These are phyloP conservation scores for Solanum megistacrolobum DNA, from an alignment of 257 asterid species.

Conservation along the genomic window DNA sequence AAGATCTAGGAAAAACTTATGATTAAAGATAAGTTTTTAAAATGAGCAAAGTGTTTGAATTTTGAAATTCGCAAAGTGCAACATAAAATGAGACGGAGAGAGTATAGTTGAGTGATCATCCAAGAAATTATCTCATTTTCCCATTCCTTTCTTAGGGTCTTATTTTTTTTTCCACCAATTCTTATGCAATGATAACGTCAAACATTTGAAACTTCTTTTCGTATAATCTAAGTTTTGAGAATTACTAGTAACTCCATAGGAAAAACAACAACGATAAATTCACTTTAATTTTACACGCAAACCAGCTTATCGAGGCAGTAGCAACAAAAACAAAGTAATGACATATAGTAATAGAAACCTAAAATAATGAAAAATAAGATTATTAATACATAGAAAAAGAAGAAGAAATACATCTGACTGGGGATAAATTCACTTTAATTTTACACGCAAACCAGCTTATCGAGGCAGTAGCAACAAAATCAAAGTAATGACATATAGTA, in stretches of 20 bases:
- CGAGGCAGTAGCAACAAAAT: not conserved
- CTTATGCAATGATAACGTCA: not conserved
- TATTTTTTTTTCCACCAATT: not conserved
- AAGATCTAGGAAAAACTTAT: too few species aligned
- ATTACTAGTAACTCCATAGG: not conserved
- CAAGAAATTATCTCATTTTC: not conserved
- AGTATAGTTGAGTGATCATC: not conserved
- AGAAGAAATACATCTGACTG: too few species aligned
- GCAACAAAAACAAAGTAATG: not conserved
- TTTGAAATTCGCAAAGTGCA: too few species aligned
- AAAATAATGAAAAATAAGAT: not conserved
- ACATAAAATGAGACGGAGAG: too few species aligned
- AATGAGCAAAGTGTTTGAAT: too few species aligned
- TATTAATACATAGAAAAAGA: not conserved
- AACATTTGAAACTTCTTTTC: not conserved
- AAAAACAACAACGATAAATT: too few species aligned
- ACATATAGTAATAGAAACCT: not conserved
- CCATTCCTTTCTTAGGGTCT: not conserved
- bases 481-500: not conserved
- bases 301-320: not conserved
- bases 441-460: not conserved
- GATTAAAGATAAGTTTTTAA: too few species aligned
- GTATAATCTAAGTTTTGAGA: not conserved
- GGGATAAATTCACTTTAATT: too few species aligned
- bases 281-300: not conserved